A percentile compares a stretch with the other conserved stretches of the same genome.
These are phyloP conservation scores for Parastagonospora avenae DNA, from an alignment of 2,329 filamentous ascomycete genomes.

Conservation along the genomic window DNA sequence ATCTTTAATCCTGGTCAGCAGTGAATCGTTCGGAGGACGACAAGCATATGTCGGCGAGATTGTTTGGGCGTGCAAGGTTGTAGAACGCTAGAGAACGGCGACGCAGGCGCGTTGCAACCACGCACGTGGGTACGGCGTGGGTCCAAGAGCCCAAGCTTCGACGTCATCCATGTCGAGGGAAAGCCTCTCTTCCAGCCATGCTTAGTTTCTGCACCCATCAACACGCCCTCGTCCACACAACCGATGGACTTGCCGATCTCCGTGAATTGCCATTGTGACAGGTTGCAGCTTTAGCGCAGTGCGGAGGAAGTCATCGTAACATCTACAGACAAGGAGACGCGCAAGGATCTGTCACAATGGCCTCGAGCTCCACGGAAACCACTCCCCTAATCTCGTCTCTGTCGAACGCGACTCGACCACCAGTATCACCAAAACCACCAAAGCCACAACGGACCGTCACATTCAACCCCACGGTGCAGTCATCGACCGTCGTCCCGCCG, in stretches of 20 bases:
- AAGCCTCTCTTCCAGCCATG: not conserved
- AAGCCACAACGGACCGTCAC: slow-evolving; percentile 69
- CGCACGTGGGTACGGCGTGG: not conserved
- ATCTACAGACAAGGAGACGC: not conserved
- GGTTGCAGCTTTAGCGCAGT: slow-evolving; percentile 2
- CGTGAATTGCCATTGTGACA: slow-evolving; percentile 1
- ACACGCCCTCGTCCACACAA: not conserved
- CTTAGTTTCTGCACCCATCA: not conserved
- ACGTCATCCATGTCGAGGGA: not conserved
- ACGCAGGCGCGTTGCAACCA: not conserved
- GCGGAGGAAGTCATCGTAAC: not conserved
- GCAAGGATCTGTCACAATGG: slow-evolving; percentile 28
- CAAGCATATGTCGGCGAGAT: too few relatives aligned
- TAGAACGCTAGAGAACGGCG: not conserved
- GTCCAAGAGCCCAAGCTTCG: not conserved
- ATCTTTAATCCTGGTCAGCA: too few relatives aligned
- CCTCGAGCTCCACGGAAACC: slow-evolving; percentile 43
- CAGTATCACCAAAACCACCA: slow-evolving; percentile 35
- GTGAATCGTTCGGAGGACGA: too few relatives aligned
- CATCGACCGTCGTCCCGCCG: slow-evolving; percentile 48
- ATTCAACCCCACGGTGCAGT: slow-evolving; percentile 69
- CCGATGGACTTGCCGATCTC: not conserved
- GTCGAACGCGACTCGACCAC: slow-evolving; percentile 27
- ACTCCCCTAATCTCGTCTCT: slow-evolving; percentile 46
- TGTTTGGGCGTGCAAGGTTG: too few relatives aligned